phyloP scores from a whole-genome alignment of 352 stramenopile genomes.

The Pythium oligandrum region DNA sequence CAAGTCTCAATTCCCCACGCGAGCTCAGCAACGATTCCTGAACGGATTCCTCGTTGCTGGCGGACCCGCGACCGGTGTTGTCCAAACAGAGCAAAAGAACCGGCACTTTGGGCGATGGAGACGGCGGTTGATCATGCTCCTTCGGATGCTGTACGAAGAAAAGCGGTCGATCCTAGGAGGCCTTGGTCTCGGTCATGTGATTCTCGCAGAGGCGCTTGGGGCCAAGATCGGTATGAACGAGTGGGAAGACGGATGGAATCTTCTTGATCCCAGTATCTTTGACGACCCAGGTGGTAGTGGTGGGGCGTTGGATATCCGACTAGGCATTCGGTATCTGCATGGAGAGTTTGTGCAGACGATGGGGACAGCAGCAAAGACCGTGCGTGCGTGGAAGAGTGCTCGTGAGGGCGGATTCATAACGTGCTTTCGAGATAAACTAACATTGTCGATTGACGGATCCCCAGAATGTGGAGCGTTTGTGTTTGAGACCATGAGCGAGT shows the following conservation, averaged over 20 bases:
- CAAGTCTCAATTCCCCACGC: constrained; percentile 28
- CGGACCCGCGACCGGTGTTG: constrained; percentile 17
- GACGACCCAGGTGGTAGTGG: not conserved
- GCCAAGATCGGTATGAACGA: constrained; percentile 16
- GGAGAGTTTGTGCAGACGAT: constrained; percentile 19
- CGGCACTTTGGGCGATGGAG: constrained; percentile 15
- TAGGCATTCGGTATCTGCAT: constrained; percentile 17
- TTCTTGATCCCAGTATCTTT: constrained; percentile 16
- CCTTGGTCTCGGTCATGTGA: constrained; percentile 30
- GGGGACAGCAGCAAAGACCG: not conserved
- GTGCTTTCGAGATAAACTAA: constrained; percentile 18
- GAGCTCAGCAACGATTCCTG: constrained; percentile 19
- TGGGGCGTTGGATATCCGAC: not conserved
- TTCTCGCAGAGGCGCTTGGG: constrained; percentile 18
- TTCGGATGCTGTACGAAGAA: constrained; percentile 22
- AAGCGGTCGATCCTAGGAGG: constrained; percentile 19
- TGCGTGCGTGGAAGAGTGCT: constrained; percentile 15
- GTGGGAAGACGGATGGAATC: constrained; percentile 21
- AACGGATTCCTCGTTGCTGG: constrained; percentile 32
- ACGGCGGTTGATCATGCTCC: constrained; percentile 14
- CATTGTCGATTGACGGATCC: constrained; percentile 18
- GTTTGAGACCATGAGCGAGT: constrained; percentile 20
- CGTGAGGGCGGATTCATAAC: constrained; percentile 11
- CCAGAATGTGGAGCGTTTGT: constrained; percentile 20
- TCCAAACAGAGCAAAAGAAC: constrained; percentile 14